phyloP scores from a whole-genome alignment of 208 protist genomes.

The Trypanosoma brucei region DNA sequence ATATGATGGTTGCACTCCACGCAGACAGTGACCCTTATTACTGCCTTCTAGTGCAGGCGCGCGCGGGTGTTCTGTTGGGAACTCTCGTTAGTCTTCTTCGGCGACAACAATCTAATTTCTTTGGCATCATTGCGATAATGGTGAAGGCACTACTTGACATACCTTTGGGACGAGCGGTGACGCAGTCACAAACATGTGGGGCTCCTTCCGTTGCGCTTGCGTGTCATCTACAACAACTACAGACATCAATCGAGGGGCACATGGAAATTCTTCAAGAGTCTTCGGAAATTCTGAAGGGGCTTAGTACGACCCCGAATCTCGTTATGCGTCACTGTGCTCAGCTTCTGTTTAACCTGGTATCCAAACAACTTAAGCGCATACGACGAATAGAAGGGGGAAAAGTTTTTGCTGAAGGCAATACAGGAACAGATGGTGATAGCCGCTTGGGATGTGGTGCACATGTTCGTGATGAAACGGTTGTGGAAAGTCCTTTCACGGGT shows the following conservation, averaged over 20 bases:
- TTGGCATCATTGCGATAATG: constrained; percentile 46
- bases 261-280: constrained; percentile 42
- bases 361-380: constrained; percentile 36
- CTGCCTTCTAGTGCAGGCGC: constrained; percentile 56
- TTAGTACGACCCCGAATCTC: constrained; percentile 39
- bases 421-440: background rate
- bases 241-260: constrained; percentile 33
- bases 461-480: background rate
- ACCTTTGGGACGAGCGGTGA: constrained; percentile 41
- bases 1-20: constrained; percentile 66
- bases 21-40: constrained; percentile 68
- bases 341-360: constrained; percentile 36
- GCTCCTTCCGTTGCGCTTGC: constrained; percentile 30
- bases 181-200: background rate
- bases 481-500: background rate
- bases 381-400: constrained; percentile 15
- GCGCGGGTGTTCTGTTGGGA: constrained; percentile 47
- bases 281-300: constrained; percentile 32
- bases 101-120: constrained; percentile 45
- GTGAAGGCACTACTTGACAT: constrained; percentile 44
- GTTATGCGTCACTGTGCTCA: constrained; percentile 38
- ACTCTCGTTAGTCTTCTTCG: constrained; percentile 49
- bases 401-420: background rate
- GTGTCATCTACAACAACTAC: constrained; percentile 42
- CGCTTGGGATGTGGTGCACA: constrained; percentile 1